Evolutionary conservation across 345 rosid genomes (phyloP).

Genomic region (Eutrema japonicum): DNA sequence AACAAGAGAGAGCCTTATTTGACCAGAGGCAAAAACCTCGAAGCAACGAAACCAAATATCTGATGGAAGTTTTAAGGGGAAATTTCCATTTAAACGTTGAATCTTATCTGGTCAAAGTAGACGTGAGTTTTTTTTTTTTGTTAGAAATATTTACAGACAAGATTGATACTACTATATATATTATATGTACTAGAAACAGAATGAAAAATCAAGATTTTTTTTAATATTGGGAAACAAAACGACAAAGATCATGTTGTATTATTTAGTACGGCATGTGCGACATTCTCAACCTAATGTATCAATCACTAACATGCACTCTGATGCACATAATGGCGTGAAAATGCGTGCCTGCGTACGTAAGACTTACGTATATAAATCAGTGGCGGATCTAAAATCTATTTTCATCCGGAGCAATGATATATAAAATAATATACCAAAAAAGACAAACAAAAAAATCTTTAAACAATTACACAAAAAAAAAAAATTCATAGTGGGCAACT

Average conservation of each 20-base stretch:
- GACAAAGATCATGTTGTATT: slow-evolving; percentile 31
- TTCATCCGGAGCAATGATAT: too few relatives aligned
- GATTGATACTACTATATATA: not conserved
- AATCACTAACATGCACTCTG: slow-evolving; percentile 8
- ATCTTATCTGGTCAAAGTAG: slow-evolving; percentile 36
- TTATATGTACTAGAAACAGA: slow-evolving; percentile 18
- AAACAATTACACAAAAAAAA: too few relatives aligned
- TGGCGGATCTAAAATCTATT: too few relatives aligned
- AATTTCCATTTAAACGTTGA: slow-evolving; percentile 11
- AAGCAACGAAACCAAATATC: not conserved
- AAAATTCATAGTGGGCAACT: too few relatives aligned
- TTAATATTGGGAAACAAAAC: not conserved
- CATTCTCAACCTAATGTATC: slow-evolving; percentile 18
- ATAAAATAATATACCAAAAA: too few relatives aligned
- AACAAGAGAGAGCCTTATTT: slow-evolving; percentile 33
- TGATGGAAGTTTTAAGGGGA: not conserved
- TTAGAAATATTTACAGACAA: not conserved
- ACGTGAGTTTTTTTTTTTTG: not conserved
- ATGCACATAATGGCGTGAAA: slow-evolving; percentile 1
- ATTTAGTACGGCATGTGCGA: slow-evolving; percentile 8
- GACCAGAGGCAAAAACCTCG: slow-evolving; percentile 28
- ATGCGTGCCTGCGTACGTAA: slow-evolving; percentile 24
- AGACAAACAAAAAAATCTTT: too few relatives aligned
- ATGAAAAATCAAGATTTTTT: slow-evolving; percentile 9
- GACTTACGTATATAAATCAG: not conserved